Base-by-base conservation (phyloP, 2,329 filamentous ascomycete species). In the Paracorniculantispora psalliotae region DNA sequence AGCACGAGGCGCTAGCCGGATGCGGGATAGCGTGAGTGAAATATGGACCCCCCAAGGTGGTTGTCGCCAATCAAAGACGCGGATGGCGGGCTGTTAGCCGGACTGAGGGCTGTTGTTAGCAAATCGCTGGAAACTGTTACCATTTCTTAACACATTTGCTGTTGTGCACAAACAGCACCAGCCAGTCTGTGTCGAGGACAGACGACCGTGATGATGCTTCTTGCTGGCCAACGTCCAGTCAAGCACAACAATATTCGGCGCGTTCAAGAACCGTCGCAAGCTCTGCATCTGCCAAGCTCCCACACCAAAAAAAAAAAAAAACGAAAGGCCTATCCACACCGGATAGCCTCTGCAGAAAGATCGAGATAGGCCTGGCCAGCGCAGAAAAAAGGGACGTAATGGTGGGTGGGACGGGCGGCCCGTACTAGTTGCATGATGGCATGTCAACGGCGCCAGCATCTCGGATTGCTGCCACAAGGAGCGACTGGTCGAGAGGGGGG, bases 401-500 rank as follows among this genome's bases (percentile, higher is more conserved):
- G 54, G 54, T 57, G 54, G 54, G 54, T 57, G 54, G 44, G 54
- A 57, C 54, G 54, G 33, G 23, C 43, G 33, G 33, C 41, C 44
- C 43, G 30, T 21, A 30, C 50, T 57, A 57, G 41, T 57, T 21
- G 44, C 44, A 57, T 57, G 30, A 57, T 30, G 17, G 33, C 10
- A 35, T 35, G 41, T 30, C 54, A 49, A 48, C 54, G 30, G 30
- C 17, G 52, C 33, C 15, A 47, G 30, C 37, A 47, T 53, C 21
- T 30, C 13, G 41, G 28, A 15, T 21, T 41, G 50, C 37, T 47
- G 28, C 19, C 39, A 53, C 41, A 25, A 53, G 21, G 26, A 12
- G 25, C 43, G 19, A 44, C 5, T 5, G n/a, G 39, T 12, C 4
- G 13, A 21, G 39, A 30, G 33, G n/a, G n/a, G n/a, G n/a, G n/a